Conservation (phyloP, 2,329 filamentous ascomycete species). For the Volutella citrinella region DNA sequence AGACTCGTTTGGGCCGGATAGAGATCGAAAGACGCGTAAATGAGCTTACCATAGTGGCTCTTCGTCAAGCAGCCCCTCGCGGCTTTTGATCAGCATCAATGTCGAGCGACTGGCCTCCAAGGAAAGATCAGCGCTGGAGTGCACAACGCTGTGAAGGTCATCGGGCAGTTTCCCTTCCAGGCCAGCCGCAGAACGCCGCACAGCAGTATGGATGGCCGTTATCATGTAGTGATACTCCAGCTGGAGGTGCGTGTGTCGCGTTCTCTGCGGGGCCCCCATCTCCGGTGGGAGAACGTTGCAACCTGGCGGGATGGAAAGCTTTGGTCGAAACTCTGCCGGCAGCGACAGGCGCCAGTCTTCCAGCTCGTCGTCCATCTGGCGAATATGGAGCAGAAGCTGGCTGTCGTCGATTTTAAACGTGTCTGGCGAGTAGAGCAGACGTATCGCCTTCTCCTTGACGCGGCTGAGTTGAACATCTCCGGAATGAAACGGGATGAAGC, state of each 20-base stretch:
- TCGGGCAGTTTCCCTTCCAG: conserved; percentile 16
- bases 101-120: conserved; percentile 54
- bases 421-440: conserved; percentile 17
- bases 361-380: conserved; percentile 29
- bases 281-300: conserved; percentile 23
- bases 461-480: conserved; percentile 8
- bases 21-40: too few species aligned
- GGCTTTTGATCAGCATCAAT: conserved; percentile 39
- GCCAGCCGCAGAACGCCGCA: conserved; percentile 40
- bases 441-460: conserved; percentile 20
- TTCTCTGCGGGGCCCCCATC: conserved; percentile 29
- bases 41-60: conserved; percentile 45
- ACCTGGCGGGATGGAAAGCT: conserved; percentile 35
- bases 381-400: conserved; percentile 22
- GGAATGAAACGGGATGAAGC: conserved; percentile 24
- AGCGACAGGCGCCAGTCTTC: conserved; percentile 30
- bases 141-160: conserved; percentile 41
- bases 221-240: conserved; percentile 54
- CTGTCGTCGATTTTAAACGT: conserved; percentile 19
- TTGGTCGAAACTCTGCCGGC: conserved; percentile 15
- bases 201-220: conserved; percentile 52
- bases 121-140: conserved; percentile 49
- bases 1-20: neutral
- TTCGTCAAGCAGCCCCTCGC: conserved; percentile 36
- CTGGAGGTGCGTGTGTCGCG: conserved; percentile 45